Base-by-base conservation (phyloP, 2,329 filamentous ascomycete genomes). In the Monosporascus cannonballus region DNA sequence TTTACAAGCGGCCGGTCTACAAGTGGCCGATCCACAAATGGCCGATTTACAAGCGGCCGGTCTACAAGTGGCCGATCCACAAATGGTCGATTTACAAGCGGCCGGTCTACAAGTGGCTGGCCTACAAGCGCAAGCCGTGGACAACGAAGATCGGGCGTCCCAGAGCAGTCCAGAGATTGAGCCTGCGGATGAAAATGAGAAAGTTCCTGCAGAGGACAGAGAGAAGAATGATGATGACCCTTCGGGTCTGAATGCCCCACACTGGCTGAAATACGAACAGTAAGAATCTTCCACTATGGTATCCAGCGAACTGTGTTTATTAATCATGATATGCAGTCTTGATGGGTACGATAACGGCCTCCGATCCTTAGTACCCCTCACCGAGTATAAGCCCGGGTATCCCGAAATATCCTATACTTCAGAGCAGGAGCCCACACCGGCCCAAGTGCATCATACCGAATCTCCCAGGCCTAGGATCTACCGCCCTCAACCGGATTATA, bases 311-410 rank as follows among this genome's bases (percentile, higher is more conserved):
- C 22, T 48, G 25, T 4, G 34, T 42, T 46, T 22, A 22, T 53
- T 63, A 54, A 66, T 52, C 36, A 39, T 53, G 52, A 20, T 20
- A 0, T 36, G 34, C 57, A 95, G 93, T 61, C 83, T 96, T 51
- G 84, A 86, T 59, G 81, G 87, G 45, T 96, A 93, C 67, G 90
- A 89, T 69, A 84, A 87, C 41, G 91, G 91, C 5, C 76, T 96
- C 51, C 82, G 85, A 60, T 82, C 83, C 0, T 68, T 96, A 53
- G 84, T 91, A 2, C 73, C 79, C 25, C 75, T 81, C 47, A 71
- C 76, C 8, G 73, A 84, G 7, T 87, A 92, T 57, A 72, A 78
- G 15, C 81, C 89, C 0, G 90, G 96, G 66, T 96, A 90, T 61
- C 90, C 91, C 15, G 73, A 71, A 51, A 25, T 34, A 11, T 50